phyloP scores from a whole-genome alignment of 2,329 filamentous ascomycete species.

The Chaetomiaceae sp. region DNA sequence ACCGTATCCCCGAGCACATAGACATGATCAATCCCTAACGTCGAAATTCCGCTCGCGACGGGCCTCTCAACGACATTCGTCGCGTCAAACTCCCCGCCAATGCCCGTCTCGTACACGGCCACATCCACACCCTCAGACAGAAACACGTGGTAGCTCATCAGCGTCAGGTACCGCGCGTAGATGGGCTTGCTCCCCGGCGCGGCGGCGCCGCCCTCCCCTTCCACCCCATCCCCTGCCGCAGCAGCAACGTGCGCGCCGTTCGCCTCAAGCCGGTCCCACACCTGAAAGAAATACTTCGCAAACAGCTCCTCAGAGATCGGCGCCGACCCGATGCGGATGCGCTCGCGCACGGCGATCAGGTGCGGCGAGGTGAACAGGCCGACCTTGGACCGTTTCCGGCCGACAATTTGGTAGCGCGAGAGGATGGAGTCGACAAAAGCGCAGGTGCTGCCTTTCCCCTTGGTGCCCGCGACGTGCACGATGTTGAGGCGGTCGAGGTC shows the following conservation, averaged over 20 bases:
- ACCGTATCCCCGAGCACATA: constrained; percentile 56
- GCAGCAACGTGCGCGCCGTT: constrained; percentile 28
- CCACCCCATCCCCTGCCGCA: too few relatives aligned
- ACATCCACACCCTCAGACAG: constrained; percentile 55
- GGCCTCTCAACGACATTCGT: constrained; percentile 60
- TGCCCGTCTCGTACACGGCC: constrained; percentile 60
- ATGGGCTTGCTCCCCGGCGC: constrained; percentile 40
- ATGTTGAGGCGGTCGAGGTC: constrained; percentile 58
- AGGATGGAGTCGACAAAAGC: constrained; percentile 62
- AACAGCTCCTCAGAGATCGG: constrained; percentile 56
- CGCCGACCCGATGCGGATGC: constrained; percentile 55
- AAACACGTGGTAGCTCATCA: constrained; percentile 64
- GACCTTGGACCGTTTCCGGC: constrained; percentile 42
- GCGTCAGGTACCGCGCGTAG: constrained; percentile 56
- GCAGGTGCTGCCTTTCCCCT: constrained; percentile 69
- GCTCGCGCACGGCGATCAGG: constrained; percentile 60
- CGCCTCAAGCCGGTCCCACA: constrained; percentile 52
- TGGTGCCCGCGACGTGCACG: constrained; percentile 68
- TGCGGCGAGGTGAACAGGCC: constrained; percentile 67
- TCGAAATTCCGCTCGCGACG: constrained; percentile 53
- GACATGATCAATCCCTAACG: constrained; percentile 63
- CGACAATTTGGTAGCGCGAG: constrained; percentile 44
- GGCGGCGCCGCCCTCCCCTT: constrained; percentile 31
- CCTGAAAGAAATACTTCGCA: constrained; percentile 60
- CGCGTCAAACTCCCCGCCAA: constrained; percentile 62